Percentiles rank a stretch among this genome's conserved stretches.
Evolutionary conservation across 106 monocot genomes (phyloP).

Genomic region (Narthecium ossifragum): DNA sequence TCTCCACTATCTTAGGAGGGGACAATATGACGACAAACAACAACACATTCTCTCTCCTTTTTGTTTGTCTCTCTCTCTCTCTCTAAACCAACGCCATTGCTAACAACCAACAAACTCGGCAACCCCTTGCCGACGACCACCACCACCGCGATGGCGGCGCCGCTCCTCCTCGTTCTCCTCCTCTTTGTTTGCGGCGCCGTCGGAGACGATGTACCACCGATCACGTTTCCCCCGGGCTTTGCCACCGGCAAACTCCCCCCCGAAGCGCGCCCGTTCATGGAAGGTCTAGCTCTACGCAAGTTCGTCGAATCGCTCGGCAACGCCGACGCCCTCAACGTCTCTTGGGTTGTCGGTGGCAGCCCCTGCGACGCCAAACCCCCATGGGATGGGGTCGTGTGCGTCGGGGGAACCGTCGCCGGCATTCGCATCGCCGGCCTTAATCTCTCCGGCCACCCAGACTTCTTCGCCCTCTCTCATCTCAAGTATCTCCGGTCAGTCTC

Average conservation of each 20-base stretch:
- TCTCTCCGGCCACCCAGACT: constrained; percentile 60
- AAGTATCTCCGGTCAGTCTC: constrained; percentile 42
- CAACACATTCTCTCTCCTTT: no score
- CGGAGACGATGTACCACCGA: neutral
- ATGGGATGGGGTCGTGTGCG: constrained; percentile 67
- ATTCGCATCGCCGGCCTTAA: constrained; percentile 35
- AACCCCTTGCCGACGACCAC: neutral
- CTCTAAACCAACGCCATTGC: no score
- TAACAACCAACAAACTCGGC: no score
- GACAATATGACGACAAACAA: neutral
- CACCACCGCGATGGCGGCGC: constrained; percentile 13
- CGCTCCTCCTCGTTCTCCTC: constrained; percentile 15
- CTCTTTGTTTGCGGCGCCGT: constrained; percentile 10
- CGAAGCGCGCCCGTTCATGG: constrained; percentile 54
- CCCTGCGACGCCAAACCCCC: constrained; percentile 33
- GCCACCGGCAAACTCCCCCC: constrained; percentile 20
- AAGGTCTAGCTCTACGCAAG: constrained; percentile 25
- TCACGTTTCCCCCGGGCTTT: constrained; percentile 15
- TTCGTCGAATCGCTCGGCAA: constrained; percentile 38
- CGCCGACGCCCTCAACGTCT: constrained; percentile 40
- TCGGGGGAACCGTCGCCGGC: constrained; percentile 28
- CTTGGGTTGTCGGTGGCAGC: constrained; percentile 1
- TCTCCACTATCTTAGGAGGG: neutral
- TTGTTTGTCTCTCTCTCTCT: no score
- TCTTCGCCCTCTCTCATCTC: constrained; percentile 45